Conservation (phyloP, 2,329 filamentous ascomycete genomes). For the Xylariales sp. region DNA sequence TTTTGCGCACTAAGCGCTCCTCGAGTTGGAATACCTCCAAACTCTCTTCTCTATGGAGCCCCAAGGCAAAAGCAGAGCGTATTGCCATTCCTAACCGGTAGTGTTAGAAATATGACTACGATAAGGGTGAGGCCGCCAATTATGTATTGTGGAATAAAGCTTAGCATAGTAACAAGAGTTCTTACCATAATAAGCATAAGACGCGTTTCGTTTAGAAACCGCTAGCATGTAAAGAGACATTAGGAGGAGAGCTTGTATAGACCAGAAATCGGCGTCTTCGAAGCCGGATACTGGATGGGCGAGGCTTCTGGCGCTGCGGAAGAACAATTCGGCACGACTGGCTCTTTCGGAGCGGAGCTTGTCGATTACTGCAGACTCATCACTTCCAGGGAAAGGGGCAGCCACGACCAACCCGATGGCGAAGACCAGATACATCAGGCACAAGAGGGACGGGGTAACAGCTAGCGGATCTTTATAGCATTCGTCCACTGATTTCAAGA, state of each 20-base stretch:
- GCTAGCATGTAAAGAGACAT: conserved; percentile 74
- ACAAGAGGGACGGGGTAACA: conserved; percentile 64
- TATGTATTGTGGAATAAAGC: neutral
- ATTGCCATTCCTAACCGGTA: conserved; percentile 69
- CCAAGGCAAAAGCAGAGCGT: conserved; percentile 70
- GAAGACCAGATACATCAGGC: conserved; percentile 70
- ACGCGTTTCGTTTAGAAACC: conserved; percentile 70
- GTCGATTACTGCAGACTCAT: conserved; percentile 62
- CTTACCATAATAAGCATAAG: conserved; percentile 70
- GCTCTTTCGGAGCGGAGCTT: conserved; percentile 60
- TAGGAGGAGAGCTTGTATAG: conserved; percentile 70
- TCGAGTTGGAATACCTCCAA: conserved; percentile 63
- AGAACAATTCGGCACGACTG: conserved; percentile 72
- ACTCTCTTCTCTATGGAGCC: conserved; percentile 70
- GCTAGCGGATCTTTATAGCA: conserved; percentile 67
- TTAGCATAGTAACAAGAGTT: neutral
- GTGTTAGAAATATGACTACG: conserved; percentile 13
- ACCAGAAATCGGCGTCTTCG: conserved; percentile 73
- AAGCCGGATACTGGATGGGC: conserved; percentile 60
- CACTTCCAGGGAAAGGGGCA: conserved; percentile 60
- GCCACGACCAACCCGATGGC: conserved; percentile 72
- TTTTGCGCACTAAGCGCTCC: conserved; percentile 62
- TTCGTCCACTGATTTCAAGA: conserved; percentile 61
- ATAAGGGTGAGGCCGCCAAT: neutral
- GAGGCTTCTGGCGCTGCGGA: conserved; percentile 67